Evolutionary conservation across 208 protist genomes (phyloP).

Genomic region (Leishmania tropica): DNA sequence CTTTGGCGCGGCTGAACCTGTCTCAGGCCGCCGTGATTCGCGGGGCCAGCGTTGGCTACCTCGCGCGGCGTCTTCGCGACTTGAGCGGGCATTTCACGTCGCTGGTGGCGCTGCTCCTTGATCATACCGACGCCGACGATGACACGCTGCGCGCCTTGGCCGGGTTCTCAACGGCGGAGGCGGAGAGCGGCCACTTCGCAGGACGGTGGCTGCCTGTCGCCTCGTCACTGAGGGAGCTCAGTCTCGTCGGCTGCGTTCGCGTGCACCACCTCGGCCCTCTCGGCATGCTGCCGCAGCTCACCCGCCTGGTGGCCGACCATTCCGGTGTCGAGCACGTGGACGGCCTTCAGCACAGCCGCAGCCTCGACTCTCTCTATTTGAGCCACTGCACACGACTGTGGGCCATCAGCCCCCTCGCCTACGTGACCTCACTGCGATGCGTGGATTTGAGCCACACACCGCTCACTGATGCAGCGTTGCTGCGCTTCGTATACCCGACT

Average conservation of each 20-base stretch:
- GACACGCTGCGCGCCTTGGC: constrained; percentile 15
- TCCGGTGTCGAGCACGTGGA: constrained; percentile 17
- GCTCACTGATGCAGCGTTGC: constrained; percentile 24
- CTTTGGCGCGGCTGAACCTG: constrained; percentile 21
- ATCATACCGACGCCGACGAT: constrained; percentile 19
- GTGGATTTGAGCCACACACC: constrained; percentile 22
- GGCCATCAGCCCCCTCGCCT: constrained; percentile 23
- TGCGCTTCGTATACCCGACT: constrained; percentile 28
- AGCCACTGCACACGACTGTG: constrained; percentile 23
- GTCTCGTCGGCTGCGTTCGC: constrained; percentile 20
- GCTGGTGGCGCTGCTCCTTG: constrained; percentile 14
- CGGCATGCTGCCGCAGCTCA: constrained; percentile 25
- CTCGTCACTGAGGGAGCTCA: constrained; percentile 22
- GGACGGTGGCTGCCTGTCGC: neutral
- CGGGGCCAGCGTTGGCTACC: constrained; percentile 14
- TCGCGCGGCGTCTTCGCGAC: constrained; percentile 10
- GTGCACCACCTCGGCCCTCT: constrained; percentile 31
- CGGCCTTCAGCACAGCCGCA: constrained; percentile 24
- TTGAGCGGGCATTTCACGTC: neutral
- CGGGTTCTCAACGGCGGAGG: neutral
- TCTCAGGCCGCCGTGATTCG: constrained; percentile 11
- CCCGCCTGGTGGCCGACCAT: constrained; percentile 13
- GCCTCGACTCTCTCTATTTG: constrained; percentile 12
- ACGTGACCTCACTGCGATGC: constrained; percentile 7
- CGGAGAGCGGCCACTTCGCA: neutral